A percentile compares a stretch with the other conserved stretches of the same genome.
phyloP scores from a whole-genome alignment of 768 basidiomycete genomes.

The Psilocybe subaeruginosa region DNA sequence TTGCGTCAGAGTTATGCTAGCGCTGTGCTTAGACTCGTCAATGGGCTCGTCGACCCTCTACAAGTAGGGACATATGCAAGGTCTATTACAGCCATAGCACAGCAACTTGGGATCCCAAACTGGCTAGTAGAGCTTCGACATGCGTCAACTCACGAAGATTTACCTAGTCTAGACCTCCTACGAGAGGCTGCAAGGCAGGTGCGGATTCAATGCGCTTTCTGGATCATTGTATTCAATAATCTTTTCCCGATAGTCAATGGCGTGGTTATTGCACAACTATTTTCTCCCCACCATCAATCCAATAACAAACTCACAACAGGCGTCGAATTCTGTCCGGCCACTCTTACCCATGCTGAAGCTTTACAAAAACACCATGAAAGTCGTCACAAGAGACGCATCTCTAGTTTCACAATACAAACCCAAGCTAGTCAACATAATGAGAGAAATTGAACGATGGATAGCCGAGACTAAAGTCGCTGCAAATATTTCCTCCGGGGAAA shows the following conservation, averaged over 20 bases:
- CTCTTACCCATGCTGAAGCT: slow-evolving; percentile 69
- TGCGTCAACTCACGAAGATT: slow-evolving; percentile 94
- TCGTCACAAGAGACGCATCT: slow-evolving; percentile 65
- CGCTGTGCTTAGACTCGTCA: slow-evolving; percentile 87
- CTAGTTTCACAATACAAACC: slow-evolving; percentile 51
- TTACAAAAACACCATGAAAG: slow-evolving; percentile 74
- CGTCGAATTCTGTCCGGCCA: slow-evolving; percentile 46
- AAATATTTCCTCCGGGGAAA: slow-evolving; percentile 45
- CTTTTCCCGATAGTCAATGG: slow-evolving; percentile 58
- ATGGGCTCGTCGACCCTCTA: slow-evolving; percentile 92
- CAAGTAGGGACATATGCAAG: slow-evolving; percentile 89
- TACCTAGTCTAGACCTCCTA: slow-evolving; percentile 82
- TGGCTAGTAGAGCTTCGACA: slow-evolving; percentile 95
- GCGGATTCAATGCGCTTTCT: not conserved
- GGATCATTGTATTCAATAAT: not conserved
- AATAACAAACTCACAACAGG: slow-evolving; percentile 30
- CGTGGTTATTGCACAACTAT: slow-evolving; percentile 85
- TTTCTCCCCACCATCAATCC: slow-evolving; percentile 77
- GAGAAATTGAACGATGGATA: slow-evolving; percentile 79
- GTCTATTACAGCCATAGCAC: slow-evolving; percentile 87
- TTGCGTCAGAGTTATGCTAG: slow-evolving; percentile 81
- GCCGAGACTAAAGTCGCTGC: slow-evolving; percentile 71
- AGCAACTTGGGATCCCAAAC: slow-evolving; percentile 80
- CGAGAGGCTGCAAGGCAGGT: slow-evolving; percentile 79
- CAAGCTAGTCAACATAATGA: slow-evolving; percentile 51